Percentiles rank a stretch among this genome's conserved stretches.
phyloP scores from a whole-genome alignment of 495 filamentous ascomycete species.

The Parathielavia appendiculata region DNA sequence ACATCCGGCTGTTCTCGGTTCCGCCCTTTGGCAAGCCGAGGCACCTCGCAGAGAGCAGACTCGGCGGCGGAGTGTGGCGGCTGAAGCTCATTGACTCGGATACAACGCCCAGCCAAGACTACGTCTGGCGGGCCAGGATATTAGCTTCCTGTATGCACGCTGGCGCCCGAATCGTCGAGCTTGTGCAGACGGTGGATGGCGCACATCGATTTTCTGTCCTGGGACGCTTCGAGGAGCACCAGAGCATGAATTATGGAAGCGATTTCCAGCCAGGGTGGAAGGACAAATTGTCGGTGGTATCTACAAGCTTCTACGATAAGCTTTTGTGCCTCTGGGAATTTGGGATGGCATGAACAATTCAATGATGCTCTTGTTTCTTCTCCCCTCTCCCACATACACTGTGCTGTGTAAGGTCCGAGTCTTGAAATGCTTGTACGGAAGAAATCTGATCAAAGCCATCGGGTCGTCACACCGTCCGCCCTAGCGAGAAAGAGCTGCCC shows the following conservation, averaged over 20 bases:
- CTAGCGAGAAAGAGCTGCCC: too few species aligned
- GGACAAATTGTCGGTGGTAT: conserved; percentile 50
- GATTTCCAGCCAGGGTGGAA: conserved; percentile 54
- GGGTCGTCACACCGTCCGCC: too few species aligned
- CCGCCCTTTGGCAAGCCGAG: conserved; percentile 40
- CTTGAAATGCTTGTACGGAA: not conserved
- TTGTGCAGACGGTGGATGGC: conserved; percentile 25
- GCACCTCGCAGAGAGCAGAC: conserved; percentile 55
- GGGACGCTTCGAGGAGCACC: conserved; percentile 74
- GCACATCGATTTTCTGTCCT: conserved; percentile 63
- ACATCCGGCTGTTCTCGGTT: conserved; percentile 58
- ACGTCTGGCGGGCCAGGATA: conserved; percentile 46
- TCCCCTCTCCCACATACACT: too few species aligned
- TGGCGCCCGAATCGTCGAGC: conserved; percentile 62
- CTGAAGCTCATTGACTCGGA: conserved; percentile 54
- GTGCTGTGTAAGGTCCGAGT: not conserved
- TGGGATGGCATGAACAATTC: conserved; percentile 14
- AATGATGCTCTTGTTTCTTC: not conserved
- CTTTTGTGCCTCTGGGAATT: conserved; percentile 73
- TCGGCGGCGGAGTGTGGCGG: conserved; percentile 91
- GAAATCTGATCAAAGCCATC: too few species aligned
- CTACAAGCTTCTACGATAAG: conserved; percentile 87
- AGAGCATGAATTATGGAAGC: conserved; percentile 94
- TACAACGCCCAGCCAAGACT: conserved; percentile 4
- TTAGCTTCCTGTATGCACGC: conserved; percentile 94